Evolutionary conservation across 371 early-diverging fungal genomes (phyloP).

Genomic region (Rhizopus sp.): DNA sequence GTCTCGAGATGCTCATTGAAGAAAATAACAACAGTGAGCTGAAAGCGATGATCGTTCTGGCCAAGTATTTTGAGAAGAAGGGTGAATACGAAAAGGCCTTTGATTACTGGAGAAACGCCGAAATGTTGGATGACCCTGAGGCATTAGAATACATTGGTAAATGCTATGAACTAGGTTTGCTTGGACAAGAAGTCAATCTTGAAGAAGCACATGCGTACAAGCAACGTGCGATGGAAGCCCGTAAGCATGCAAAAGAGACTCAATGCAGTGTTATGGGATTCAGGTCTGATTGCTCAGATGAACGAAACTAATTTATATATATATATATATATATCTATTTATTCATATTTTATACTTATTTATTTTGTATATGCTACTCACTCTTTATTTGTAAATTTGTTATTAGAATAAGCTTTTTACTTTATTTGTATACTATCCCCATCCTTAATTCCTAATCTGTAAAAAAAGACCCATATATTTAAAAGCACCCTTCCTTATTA

Average conservation of each 20-base stretch:
- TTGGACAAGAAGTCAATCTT: slow-evolving; percentile 12
- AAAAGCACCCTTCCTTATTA: not conserved
- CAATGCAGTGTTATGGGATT: slow-evolving; percentile 26
- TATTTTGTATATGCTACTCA: slow-evolving; percentile 1
- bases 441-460: not conserved
- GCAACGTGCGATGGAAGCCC: slow-evolving; percentile 17
- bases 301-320: slow-evolving; percentile 8
- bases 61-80: slow-evolving; percentile 16
- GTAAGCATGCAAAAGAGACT: slow-evolving; percentile 23
- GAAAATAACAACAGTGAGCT: slow-evolving; percentile 17
- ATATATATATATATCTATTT: not conserved
- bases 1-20: slow-evolving; percentile 13
- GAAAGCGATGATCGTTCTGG: slow-evolving; percentile 21
- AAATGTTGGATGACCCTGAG: slow-evolving; percentile 16
- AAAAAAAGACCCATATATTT: not conserved
- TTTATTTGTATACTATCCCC: not conserved
- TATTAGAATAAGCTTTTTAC: not conserved
- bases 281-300: slow-evolving; percentile 26
- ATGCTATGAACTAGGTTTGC: slow-evolving; percentile 17
- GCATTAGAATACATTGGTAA: slow-evolving; percentile 18
- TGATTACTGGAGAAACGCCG: slow-evolving; percentile 17
- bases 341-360: slow-evolving; percentile 1
- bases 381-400: not conserved
- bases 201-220: slow-evolving; percentile 8
- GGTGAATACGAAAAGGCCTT: slow-evolving; percentile 9